Conservation (phyloP, 2,329 filamentous ascomycete species). For the Alternaria brassicae region DNA sequence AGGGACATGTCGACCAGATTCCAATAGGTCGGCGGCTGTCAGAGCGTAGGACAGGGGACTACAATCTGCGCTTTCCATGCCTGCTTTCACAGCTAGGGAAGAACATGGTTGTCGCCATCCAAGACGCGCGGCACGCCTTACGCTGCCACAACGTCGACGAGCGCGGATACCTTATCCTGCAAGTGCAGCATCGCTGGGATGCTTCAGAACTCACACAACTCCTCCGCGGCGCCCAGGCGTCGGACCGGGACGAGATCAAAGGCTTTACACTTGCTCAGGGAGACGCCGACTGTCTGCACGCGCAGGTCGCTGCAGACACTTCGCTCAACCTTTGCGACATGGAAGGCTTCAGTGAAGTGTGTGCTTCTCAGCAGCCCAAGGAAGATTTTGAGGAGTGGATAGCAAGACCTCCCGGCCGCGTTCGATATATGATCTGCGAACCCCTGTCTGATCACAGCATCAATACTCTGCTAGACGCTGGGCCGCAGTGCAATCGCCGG, state of each 20-base stretch:
- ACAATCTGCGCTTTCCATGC: conserved; percentile 1
- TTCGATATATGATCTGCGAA: conserved; percentile 10
- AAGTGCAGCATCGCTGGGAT: background rate
- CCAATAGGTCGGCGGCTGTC: background rate
- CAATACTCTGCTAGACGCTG: conserved; percentile 14
- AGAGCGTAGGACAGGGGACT: conserved; percentile 16
- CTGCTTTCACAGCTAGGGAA: conserved; percentile 1
- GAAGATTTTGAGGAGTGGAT: conserved; percentile 10
- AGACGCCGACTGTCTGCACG: background rate
- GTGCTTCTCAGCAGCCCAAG: background rate
- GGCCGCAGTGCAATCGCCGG: background rate
- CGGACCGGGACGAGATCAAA: background rate
- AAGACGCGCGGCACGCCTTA: background rate
- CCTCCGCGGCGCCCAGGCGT: background rate
- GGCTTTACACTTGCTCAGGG: conserved; percentile 5
- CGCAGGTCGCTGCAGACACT: background rate
- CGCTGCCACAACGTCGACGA: background rate
- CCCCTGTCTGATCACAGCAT: conserved; percentile 2
- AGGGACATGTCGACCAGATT: background rate
- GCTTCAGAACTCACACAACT: conserved; percentile 7
- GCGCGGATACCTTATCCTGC: conserved; percentile 9
- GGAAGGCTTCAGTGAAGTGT: background rate
- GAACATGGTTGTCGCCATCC: conserved; percentile 8
- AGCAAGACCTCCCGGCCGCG: background rate
- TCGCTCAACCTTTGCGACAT: background rate